These are phyloP conservation scores for Triangularia verruculosa DNA, from an alignment of 2,329 filamentous ascomycete species.

Conservation along the genomic window DNA sequence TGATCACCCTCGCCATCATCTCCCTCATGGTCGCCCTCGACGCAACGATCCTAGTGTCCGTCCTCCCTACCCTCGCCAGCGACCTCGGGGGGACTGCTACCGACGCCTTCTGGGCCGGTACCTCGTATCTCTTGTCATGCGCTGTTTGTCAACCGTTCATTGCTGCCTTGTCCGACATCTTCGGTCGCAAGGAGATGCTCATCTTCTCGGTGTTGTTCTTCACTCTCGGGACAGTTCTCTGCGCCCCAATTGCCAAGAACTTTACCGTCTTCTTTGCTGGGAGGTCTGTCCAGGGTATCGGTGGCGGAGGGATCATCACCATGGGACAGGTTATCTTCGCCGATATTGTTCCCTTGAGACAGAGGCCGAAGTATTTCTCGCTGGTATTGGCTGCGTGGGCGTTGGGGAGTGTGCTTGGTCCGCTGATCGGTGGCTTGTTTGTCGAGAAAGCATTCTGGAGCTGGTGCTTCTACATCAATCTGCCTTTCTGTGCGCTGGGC, in stretches of 20 bases:
- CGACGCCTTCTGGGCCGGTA: slow-evolving; percentile 48
- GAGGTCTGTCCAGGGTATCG: slow-evolving; percentile 40
- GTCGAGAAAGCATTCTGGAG: slow-evolving; percentile 41
- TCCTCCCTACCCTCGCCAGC: slow-evolving; percentile 39
- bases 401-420: slow-evolving; percentile 41
- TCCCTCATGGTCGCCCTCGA: slow-evolving; percentile 50
- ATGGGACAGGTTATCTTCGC: slow-evolving; percentile 40
- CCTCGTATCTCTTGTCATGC: slow-evolving; percentile 44
- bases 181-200: slow-evolving; percentile 46
- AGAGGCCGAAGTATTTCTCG: slow-evolving; percentile 41
- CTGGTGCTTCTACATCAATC: slow-evolving; percentile 48
- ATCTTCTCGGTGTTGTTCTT: slow-evolving; percentile 44
- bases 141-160: slow-evolving; percentile 43
- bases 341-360: slow-evolving; percentile 42
- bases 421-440: slow-evolving; percentile 39
- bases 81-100: slow-evolving; percentile 35
- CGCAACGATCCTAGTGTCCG: slow-evolving; percentile 45
- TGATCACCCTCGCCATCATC: slow-evolving; percentile 41
- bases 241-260: slow-evolving; percentile 34
- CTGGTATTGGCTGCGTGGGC: slow-evolving; percentile 39
- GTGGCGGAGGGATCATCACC: slow-evolving; percentile 42
- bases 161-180: slow-evolving; percentile 43
- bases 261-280: slow-evolving; percentile 38
- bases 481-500: slow-evolving; percentile 40
- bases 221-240: slow-evolving; percentile 41